These are phyloP conservation scores for Ogataea trehalophila DNA, from an alignment of 805 yeast species.

Conservation along the genomic window DNA sequence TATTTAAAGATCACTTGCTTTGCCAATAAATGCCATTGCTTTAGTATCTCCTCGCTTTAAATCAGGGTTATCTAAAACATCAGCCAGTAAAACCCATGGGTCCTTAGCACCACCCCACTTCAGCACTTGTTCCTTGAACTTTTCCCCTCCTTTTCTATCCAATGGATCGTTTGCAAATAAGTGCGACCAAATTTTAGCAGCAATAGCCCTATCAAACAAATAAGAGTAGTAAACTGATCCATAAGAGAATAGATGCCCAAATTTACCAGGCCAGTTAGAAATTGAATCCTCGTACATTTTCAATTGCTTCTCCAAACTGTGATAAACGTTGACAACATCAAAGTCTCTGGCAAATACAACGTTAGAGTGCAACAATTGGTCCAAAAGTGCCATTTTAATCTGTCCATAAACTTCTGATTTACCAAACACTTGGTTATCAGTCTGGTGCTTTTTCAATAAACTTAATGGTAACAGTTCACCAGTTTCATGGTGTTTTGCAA, in stretches of 20 bases:
- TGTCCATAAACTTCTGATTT: conserved; percentile 81
- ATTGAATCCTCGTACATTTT: conserved; percentile 61
- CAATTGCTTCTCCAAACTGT: conserved; percentile 53
- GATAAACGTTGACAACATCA: conserved; percentile 60
- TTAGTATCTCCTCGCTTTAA: conserved; percentile 60
- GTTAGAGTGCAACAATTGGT: conserved; percentile 66
- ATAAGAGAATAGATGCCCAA: conserved; percentile 89
- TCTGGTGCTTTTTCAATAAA: conserved; percentile 46
- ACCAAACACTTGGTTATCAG: conserved; percentile 48
- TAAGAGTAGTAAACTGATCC: conserved; percentile 95
- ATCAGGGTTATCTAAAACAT: conserved; percentile 61
- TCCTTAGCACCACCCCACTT: conserved; percentile 93
- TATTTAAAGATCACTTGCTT: conserved; percentile 8
- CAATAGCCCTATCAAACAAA: conserved; percentile 86
- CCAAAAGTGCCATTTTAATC: conserved; percentile 83
- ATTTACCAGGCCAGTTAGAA: conserved; percentile 89
- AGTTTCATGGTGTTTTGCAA: conserved; percentile 70
- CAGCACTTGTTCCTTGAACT: conserved; percentile 62
- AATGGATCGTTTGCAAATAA: conserved; percentile 70
- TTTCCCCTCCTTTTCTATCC: conserved; percentile 67
- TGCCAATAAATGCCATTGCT: conserved; percentile 60
- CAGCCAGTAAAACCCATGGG: conserved; percentile 83
- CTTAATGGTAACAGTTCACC: conserved; percentile 52
- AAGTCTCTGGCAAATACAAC: conserved; percentile 38
- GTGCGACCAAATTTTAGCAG: conserved; percentile 75